Conservation (phyloP, 2,329 filamentous ascomycete species). For the Bipolaris cookei region DNA sequence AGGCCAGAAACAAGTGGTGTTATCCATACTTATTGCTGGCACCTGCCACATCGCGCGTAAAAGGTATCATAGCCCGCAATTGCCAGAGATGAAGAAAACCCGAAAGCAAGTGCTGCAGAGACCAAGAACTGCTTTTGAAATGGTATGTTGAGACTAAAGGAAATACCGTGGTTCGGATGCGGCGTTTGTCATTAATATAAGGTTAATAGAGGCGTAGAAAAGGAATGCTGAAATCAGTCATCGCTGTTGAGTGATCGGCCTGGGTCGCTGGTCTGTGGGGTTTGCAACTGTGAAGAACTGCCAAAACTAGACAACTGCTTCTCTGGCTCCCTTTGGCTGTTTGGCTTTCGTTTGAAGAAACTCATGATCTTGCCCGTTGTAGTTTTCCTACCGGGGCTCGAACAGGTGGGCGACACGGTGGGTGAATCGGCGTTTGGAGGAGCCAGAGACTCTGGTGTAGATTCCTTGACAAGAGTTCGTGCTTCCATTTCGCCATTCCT, state of each 20-base stretch:
- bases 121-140: constrained; percentile 29
- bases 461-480: constrained; percentile 34
- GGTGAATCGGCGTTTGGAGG: constrained; percentile 33
- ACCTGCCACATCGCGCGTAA: constrained; percentile 32
- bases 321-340: constrained; percentile 36
- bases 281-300: constrained; percentile 45
- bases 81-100: constrained; percentile 18
- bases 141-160: constrained; percentile 21
- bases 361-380: constrained; percentile 45
- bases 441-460: constrained; percentile 24
- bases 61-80: constrained; percentile 26
- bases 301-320: constrained; percentile 46
- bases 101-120: constrained; percentile 18
- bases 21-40: constrained; percentile 28
- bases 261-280: constrained; percentile 44
- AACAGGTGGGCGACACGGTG: constrained; percentile 28
- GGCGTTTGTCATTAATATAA: constrained; percentile 25
- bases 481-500: constrained; percentile 41
- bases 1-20: constrained; percentile 19
- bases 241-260: constrained; percentile 45
- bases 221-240: constrained; percentile 31
- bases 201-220: constrained; percentile 13
- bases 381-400: constrained; percentile 37
- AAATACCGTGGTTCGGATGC: constrained; percentile 29
- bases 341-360: constrained; percentile 47